Conservation (phyloP, 306 rosid species). For the Trifolium pratense region DNA sequence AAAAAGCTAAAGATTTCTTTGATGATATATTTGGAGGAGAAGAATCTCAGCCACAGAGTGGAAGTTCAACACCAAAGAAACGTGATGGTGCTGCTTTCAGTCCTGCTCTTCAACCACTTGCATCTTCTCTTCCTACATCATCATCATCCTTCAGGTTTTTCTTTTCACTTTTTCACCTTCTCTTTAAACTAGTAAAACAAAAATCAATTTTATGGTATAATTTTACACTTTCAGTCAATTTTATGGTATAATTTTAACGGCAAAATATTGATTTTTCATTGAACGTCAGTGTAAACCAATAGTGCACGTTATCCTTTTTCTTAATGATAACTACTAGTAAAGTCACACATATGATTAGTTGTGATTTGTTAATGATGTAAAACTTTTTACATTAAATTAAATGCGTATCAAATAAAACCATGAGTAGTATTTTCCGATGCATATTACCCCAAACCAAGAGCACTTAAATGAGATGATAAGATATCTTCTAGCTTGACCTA, state of each 20-base stretch:
- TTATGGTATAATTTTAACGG: not conserved
- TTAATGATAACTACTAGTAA: too few species aligned
- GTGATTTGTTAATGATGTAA: too few species aligned
- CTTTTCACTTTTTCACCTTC: not conserved
- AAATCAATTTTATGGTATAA: not conserved
- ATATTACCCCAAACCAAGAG: too few species aligned
- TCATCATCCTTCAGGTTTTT: constrained; percentile 63
- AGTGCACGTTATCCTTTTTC: too few species aligned
- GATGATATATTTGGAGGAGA: constrained; percentile 85
- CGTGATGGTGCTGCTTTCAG: constrained; percentile 45
- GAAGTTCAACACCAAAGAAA: constrained; percentile 59
- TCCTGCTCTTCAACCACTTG: constrained; percentile 55
- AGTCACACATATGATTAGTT: too few species aligned
- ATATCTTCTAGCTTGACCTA: too few species aligned
- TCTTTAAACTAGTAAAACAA: not conserved
- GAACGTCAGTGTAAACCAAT: too few species aligned
- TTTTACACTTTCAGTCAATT: not conserved
- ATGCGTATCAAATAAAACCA: too few species aligned
- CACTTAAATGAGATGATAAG: too few species aligned
- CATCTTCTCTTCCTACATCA: constrained; percentile 46
- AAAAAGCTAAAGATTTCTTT: constrained; percentile 57
- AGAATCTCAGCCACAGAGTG: constrained; percentile 38
- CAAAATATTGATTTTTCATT: too few species aligned
- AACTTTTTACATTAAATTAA: too few species aligned
- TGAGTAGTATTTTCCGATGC: too few species aligned